Evolutionary conservation across 2,329 filamentous ascomycete genomes (phyloP), one percentile per base, ranked within the genome.

Genomic region (Diplocarpon rosae): DNA sequence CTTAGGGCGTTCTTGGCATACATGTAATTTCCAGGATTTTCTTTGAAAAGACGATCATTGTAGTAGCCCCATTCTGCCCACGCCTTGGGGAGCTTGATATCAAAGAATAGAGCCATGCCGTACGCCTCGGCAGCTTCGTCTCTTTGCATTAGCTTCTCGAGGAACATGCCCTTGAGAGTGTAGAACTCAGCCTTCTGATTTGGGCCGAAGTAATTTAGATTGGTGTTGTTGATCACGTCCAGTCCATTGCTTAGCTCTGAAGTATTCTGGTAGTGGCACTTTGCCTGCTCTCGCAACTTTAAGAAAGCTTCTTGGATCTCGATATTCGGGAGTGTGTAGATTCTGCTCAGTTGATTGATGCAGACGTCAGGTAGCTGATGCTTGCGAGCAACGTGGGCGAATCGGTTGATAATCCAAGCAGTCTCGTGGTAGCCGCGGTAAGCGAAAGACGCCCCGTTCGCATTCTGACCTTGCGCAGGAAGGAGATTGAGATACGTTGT

Each of bases 1-100:
- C 88, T 95, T 15, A 98, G 76, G 0, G 93, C 92, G 61, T 94
- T 92, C 53, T 86, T 83, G 5, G 90, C 93, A 49, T 85, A 79
- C 50, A 83, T 83, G 43, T 94, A 72, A 59, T 95, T 85, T 4
- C 73, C 70, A 0, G 89, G 83, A 52, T 95, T 85, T 43, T 88
- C 83, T 67, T 95, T 96, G 72, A 96, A 98, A 45, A 92, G 83
- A 55, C 87, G 80, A 63, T 98, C 92, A 59, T 94, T 96, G 71
- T 95, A 98, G 59, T 94, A 88, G 40, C 92, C 92, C 92, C 92
- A 98, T 68, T 98, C 92, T 13, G 92, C 90, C 92, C 92, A 98
- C 2, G 92, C 92, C 66, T 98, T 98, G 3, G 92, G 85, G 39
- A 95, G 77, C 55, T 88, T 84, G 55, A 98, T 86, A 57, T 98